A percentile compares a stretch with the other conserved stretches of the same genome.
Evolutionary conservation across 2,329 filamentous ascomycete species (phyloP).

Genomic region (Drechslerella coelobrocha): DNA sequence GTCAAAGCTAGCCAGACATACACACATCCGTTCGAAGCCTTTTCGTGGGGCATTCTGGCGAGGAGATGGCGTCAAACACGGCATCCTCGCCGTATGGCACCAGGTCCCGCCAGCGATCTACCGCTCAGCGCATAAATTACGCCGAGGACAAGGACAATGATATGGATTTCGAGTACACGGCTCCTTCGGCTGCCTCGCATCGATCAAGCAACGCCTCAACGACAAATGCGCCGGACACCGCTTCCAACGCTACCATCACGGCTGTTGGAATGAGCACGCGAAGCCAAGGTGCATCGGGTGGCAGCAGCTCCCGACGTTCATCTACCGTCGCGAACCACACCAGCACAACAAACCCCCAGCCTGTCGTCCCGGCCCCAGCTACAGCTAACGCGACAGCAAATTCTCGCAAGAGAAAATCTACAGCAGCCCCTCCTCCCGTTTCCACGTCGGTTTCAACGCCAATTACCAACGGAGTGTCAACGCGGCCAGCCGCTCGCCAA

Average conservation of each 20-base stretch:
- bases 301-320: constrained; percentile 58
- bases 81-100: constrained; percentile 81
- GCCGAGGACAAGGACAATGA: constrained; percentile 92
- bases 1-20: constrained; percentile 20
- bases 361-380: constrained; percentile 10
- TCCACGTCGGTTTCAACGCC: constrained; percentile 54
- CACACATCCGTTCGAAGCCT: constrained; percentile 18
- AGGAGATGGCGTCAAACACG: constrained; percentile 59
- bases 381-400: constrained; percentile 33
- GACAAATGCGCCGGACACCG: constrained; percentile 67
- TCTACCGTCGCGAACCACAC: constrained; percentile 53
- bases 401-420: constrained; percentile 48
- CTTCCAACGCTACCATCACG: constrained; percentile 60
- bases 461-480: constrained; percentile 53
- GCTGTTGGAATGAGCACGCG: constrained; percentile 54
- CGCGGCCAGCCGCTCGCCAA: constrained; percentile 58
- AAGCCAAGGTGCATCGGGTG: constrained; percentile 44
- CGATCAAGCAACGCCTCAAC: constrained; percentile 38
- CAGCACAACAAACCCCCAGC: constrained; percentile 10
- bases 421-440: constrained; percentile 52
- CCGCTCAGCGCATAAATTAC: constrained; percentile 85
- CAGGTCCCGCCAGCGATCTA: constrained; percentile 85
- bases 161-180: constrained; percentile 77
- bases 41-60: constrained; percentile 43
- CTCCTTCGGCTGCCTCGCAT: constrained; percentile 60